Evolutionary conservation across 371 early-diverging fungal genomes (phyloP).

Genomic region (Batrachochytrium dendrobatidis): DNA sequence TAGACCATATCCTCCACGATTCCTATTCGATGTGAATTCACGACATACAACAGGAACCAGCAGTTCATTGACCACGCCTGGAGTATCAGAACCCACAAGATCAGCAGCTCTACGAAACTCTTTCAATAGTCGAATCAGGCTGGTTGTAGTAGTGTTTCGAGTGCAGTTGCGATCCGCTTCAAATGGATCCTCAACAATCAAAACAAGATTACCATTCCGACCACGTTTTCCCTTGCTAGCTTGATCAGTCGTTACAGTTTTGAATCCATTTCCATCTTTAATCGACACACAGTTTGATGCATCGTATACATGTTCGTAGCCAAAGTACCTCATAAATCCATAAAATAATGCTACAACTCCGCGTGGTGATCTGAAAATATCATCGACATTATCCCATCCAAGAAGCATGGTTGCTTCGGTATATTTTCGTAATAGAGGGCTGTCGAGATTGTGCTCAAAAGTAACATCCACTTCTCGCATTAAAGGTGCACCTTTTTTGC

Average conservation of each 20-base stretch:
- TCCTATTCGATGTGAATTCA: too few relatives aligned
- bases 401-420: not conserved
- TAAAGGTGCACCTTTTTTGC: slow-evolving; percentile 4
- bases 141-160: slow-evolving; percentile 18
- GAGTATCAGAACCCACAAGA: not conserved
- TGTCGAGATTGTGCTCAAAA: slow-evolving; percentile 1
- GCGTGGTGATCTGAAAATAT: slow-evolving; percentile 8
- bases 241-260: not conserved
- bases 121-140: not conserved
- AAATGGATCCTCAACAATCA: slow-evolving; percentile 36
- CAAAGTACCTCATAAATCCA: slow-evolving; percentile 26
- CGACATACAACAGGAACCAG: too few relatives aligned
- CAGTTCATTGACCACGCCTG: not conserved
- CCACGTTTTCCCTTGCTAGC: not conserved
- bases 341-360: slow-evolving; percentile 19
- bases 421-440: not conserved
- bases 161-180: slow-evolving; percentile 30
- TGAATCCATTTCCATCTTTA: slow-evolving; percentile 14
- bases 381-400: not conserved
- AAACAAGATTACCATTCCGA: not conserved
- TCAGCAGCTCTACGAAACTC: not conserved
- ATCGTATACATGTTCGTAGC: slow-evolving; percentile 15
- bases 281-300: slow-evolving; percentile 16
- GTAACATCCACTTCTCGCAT: slow-evolving; percentile 5
- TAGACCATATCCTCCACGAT: too few relatives aligned